Base-by-base conservation (phyloP, 179 eudicot genomes). In the Gypsophila paniculata region DNA sequence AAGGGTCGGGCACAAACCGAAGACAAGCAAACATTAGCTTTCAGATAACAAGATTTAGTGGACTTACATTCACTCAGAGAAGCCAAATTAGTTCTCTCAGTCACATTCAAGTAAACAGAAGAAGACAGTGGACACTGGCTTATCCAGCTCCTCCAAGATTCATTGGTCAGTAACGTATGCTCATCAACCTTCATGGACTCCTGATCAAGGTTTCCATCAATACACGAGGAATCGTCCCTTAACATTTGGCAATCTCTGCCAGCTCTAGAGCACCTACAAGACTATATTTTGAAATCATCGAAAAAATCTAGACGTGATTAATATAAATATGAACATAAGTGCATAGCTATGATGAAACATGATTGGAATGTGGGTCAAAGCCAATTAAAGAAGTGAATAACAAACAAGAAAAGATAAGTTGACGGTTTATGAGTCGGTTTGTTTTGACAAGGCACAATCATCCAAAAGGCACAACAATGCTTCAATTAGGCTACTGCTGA, bases 21-120 rank as follows among this genome's bases (percentile, higher is more conserved):
- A 15, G 66, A 60, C 62, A 36, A 70, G 19, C 53, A 69, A 29
- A 22, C 54, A 53, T 55, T 38, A 67, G 36, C 19, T 65, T 72
- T 57, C 39, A 52, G 15, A n/a, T 25, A 32, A 23, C 52, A 17
- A 46, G 57, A 19, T 11, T 26, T 36, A 67, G 9, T 34, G 42
- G 19, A 26, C 57, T 55, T 86, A 91, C 97, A 95, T 85, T 91
- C 97, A 82, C 82, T 81, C 61, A 91, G 72, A 72, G 96, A 83
- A 70, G 84, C 81, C 80, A 91, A 78, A 75, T 73, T 85, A 66
- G 91, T 91, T 75, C 96, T 85, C 81, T 87, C 89, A 75, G 82
- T 80, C 55, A 91, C 81, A 65, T 80, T 80, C 76, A 91, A 82
- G 70, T 79, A 78, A 77, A 91, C 34, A 26, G 85, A 80, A 71